Evolutionary conservation across 2,329 filamentous ascomycete genomes (phyloP), one percentile per base, ranked within the genome.

Genomic region (Hypoxylon sp.): DNA sequence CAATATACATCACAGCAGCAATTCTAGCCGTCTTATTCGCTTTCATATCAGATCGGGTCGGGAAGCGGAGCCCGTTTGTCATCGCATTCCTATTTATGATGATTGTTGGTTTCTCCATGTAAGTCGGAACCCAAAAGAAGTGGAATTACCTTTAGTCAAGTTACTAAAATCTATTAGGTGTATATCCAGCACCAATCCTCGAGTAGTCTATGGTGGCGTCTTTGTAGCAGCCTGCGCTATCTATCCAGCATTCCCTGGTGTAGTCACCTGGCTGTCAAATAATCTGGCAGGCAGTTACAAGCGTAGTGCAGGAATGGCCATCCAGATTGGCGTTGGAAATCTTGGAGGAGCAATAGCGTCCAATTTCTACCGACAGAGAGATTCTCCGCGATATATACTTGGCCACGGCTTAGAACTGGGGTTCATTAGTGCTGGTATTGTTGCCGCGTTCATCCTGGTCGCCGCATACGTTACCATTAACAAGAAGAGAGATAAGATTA

Each of bases 181-280:
- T 78, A 86, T 91, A 37, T 83, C 84, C 1, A 87, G 85, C 64
- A 72, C 75, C 3, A 89, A 90, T 62, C 84, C 89, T 1, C 83
- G 83, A 0, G 88, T 89, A 0, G 84, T 88, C 10, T 97, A 97
- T 72, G 91, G 87, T 0, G 93, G 91, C 0, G 90, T 91, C 0
- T 97, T 94, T 78, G 82, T 97, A 0, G 91, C 88, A 0, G 91
- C 93, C 0, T 86, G 93, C 63, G 91, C 92, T 1, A 94, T 96
- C 62, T 96, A 95, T 72, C 92, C 94, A 0, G 90, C 88, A 29
- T 92, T 96, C 63, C 84, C 92, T 0, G 94, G 94, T 59, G 91
- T 91, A 0, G 91, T 97, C 55, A 85, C 91, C 0, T 97, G 94
- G 94, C 82, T 90, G 0, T 87, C 88, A 35, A 97, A 96, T 78